A percentile compares a stretch with the other conserved stretches of the same genome.
Evolutionary conservation across 2,329 filamentous ascomycete species (phyloP).

Genomic region (Seiridium unicorne): DNA sequence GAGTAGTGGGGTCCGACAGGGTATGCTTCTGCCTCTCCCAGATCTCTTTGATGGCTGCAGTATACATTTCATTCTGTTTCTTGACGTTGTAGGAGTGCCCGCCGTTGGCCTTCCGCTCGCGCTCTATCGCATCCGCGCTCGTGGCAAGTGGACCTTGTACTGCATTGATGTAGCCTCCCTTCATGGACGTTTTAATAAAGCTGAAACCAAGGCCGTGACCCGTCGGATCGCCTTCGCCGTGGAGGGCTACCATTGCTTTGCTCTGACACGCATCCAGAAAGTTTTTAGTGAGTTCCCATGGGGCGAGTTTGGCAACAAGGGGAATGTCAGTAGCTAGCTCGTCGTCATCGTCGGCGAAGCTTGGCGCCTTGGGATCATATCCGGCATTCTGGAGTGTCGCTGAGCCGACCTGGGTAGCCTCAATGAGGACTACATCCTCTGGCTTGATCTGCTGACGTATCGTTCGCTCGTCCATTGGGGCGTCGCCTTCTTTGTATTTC

Average conservation of each 20-base stretch:
- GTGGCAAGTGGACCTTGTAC: conserved; percentile 65
- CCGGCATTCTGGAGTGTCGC: conserved; percentile 90
- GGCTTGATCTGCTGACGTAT: conserved; percentile 90
- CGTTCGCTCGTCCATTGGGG: conserved; percentile 74
- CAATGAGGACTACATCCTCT: conserved; percentile 90
- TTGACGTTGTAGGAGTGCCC: conserved; percentile 98
- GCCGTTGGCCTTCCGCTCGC: conserved; percentile 83
- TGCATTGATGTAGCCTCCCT: conserved; percentile 87
- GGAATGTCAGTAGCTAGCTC: conserved; percentile 63
- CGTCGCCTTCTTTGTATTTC: conserved; percentile 72
- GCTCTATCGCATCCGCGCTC: conserved; percentile 80
- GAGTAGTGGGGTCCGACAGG: conserved; percentile 69
- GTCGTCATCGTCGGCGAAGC: conserved; percentile 64
- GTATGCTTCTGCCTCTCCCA: conserved; percentile 86
- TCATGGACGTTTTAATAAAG: conserved; percentile 98
- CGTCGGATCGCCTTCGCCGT: conserved; percentile 92
- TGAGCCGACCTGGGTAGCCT: conserved; percentile 94
- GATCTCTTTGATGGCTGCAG: conserved; percentile 85
- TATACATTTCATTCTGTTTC: conserved; percentile 87
- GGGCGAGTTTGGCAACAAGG: conserved; percentile 84
- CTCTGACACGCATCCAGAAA: conserved; percentile 91
- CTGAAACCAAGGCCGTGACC: conserved; percentile 92
- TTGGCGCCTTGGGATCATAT: conserved; percentile 57
- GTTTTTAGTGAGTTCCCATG: conserved; percentile 95
- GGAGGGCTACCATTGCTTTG: conserved; percentile 94